These are phyloP conservation scores for Alternaria panax DNA, from an alignment of 2,329 filamentous ascomycete species.

Conservation along the genomic window DNA sequence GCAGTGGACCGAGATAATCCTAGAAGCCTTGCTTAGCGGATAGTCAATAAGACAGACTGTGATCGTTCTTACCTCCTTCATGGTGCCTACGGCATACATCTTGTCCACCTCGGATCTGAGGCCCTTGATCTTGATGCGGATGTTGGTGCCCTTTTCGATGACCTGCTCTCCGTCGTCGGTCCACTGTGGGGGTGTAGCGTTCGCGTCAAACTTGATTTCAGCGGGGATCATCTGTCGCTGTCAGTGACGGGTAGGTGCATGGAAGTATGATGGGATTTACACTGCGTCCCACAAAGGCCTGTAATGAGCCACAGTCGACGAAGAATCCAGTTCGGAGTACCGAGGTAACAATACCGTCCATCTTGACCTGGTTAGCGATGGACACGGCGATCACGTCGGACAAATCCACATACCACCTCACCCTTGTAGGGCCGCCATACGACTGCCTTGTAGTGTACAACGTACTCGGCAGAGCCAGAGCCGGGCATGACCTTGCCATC, in stretches of 20 bases:
- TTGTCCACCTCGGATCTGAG: conserved; percentile 90
- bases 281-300: conserved; percentile 81
- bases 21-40: conserved; percentile 28
- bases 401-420: conserved; percentile 77
- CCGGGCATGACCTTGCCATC: conserved; percentile 92
- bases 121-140: conserved; percentile 93
- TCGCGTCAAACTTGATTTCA: conserved; percentile 93
- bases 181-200: conserved; percentile 95
- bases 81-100: conserved; percentile 97
- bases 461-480: conserved; percentile 91
- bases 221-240: conserved; percentile 78
- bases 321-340: conserved; percentile 95
- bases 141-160: conserved; percentile 91
- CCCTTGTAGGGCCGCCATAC: conserved; percentile 98
- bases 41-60: conserved; percentile 5
- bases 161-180: conserved; percentile 94
- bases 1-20: conserved; percentile 51
- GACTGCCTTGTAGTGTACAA: conserved; percentile 91
- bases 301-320: conserved; percentile 78
- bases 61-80: conserved; percentile 70
- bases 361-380: conserved; percentile 60
- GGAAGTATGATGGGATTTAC: conserved; percentile 61
- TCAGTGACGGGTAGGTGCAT: conserved; percentile 30
- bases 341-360: conserved; percentile 91
- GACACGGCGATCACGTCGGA: neutral